phyloP scores from a whole-genome alignment of 2,329 filamentous ascomycete genomes.

The Rachicladosporium sp. region DNA sequence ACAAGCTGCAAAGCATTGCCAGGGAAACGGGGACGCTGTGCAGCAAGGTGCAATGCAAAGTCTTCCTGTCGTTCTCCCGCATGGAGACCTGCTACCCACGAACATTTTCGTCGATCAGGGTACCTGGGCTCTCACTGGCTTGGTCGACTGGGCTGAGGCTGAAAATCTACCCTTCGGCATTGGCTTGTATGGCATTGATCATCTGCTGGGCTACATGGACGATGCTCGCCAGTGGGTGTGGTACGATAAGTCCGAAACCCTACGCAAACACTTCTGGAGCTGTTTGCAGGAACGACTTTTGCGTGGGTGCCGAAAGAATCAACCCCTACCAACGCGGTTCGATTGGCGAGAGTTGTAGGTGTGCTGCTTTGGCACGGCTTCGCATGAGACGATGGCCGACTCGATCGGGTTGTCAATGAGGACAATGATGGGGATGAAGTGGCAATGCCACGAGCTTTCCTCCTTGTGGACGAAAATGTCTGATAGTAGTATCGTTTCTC shows the following conservation, averaged over 20 bases:
- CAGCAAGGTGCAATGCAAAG: constrained; percentile 4
- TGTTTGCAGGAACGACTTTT: constrained; percentile 16
- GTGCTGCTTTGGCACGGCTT: constrained; percentile 50
- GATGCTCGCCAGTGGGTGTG: constrained; percentile 24
- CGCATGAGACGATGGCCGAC: constrained; percentile 47
- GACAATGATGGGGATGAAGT: constrained; percentile 40
- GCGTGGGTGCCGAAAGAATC: constrained; percentile 11
- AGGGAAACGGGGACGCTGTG: not conserved
- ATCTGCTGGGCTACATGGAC: constrained; percentile 39
- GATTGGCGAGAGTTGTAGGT: constrained; percentile 39
- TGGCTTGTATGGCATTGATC: constrained; percentile 47
- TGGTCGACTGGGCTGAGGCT: constrained; percentile 52
- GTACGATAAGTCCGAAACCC: constrained; percentile 27
- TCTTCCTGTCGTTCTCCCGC: constrained; percentile 44
- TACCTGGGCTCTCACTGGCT: constrained; percentile 35
- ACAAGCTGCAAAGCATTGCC: not conserved
- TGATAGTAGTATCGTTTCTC: too few species aligned
- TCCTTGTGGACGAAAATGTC: constrained; percentile 4
- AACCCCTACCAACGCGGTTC: constrained; percentile 17
- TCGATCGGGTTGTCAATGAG: constrained; percentile 44
- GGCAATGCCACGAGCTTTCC: constrained; percentile 33
- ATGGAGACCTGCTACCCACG: constrained; percentile 45
- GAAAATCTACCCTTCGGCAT: constrained; percentile 47
- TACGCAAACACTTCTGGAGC: constrained; percentile 41
- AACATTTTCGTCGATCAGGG: constrained; percentile 42